phyloP scores from a whole-genome alignment of 202 grass and related monocot genomes.

The Alloteropsis angusta region DNA sequence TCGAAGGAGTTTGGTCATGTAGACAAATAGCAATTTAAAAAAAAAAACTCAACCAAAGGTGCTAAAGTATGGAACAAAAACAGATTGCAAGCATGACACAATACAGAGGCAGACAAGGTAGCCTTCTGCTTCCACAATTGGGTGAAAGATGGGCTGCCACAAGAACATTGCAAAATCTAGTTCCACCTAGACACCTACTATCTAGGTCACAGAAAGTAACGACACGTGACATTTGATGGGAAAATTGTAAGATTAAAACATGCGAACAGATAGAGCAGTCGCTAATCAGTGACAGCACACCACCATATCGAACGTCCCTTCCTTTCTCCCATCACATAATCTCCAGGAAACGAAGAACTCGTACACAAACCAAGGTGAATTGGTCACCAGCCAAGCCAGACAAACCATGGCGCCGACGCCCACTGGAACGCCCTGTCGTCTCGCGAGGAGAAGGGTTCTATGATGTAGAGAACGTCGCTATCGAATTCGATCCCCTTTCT shows the following conservation, averaged over 20 bases:
- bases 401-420: neutral
- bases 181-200: neutral
- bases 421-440: neutral
- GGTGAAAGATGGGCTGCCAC: neutral
- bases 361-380: neutral
- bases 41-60: neutral
- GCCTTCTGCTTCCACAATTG: neutral
- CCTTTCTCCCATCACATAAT: neutral
- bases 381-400: neutral
- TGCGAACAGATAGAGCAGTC: neutral
- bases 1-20: slow-evolving; percentile 34
- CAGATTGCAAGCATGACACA: neutral
- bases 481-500: neutral
- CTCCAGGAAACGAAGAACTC: neutral
- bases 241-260: neutral
- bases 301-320: neutral
- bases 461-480: neutral
- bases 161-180: neutral
- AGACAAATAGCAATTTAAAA: slow-evolving; percentile 28
- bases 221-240: neutral
- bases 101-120: neutral
- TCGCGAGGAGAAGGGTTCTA: neutral
- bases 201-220: neutral
- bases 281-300: neutral
- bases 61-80: neutral